Percentiles rank a stretch among this genome's conserved stretches.
These are phyloP conservation scores for Hemileccinum hortonii DNA, from an alignment of 1,284 basidiomycete species.

Conservation along the genomic window DNA sequence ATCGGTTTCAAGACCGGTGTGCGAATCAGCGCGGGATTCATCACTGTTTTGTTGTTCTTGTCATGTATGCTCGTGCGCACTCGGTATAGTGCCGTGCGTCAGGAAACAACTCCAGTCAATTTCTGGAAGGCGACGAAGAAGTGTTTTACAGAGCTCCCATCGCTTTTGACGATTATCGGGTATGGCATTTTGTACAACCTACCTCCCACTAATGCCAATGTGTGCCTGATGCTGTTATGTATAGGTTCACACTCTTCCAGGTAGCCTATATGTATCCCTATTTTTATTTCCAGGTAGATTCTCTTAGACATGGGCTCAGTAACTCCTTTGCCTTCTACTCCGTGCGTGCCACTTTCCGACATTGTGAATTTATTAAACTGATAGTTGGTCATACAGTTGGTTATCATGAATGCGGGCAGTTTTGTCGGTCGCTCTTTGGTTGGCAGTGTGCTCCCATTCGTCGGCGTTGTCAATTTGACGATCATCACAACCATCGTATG, in stretches of 20 bases:
- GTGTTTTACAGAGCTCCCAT: slow-evolving; percentile 26
- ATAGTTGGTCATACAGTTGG: slow-evolving; percentile 31
- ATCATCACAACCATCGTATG: slow-evolving; percentile 32
- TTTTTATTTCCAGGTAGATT: slow-evolving; percentile 34
- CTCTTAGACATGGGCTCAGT: slow-evolving; percentile 27
- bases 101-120: neutral
- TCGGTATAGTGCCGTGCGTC: slow-evolving; percentile 15
- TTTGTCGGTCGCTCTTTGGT: slow-evolving; percentile 41
- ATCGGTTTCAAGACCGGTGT: slow-evolving; percentile 29
- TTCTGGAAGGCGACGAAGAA: slow-evolving; percentile 20
- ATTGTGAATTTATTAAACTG: neutral
- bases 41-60: slow-evolving; percentile 24
- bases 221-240: too few species aligned
- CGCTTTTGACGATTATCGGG: slow-evolving; percentile 25
- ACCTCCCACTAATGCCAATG: neutral
- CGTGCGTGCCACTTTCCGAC: slow-evolving; percentile 10
- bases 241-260: too few species aligned
- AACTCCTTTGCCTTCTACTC: slow-evolving; percentile 31
- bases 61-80: slow-evolving; percentile 31
- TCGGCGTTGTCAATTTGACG: slow-evolving; percentile 44
- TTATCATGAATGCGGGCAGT: slow-evolving; percentile 45
- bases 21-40: slow-evolving; percentile 30
- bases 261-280: slow-evolving; percentile 23
- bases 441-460: slow-evolving; percentile 34
- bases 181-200: neutral